These are phyloP conservation scores for Paramecium primaurelia DNA, from an alignment of 73 alveolate genomes.

Conservation along the genomic window DNA sequence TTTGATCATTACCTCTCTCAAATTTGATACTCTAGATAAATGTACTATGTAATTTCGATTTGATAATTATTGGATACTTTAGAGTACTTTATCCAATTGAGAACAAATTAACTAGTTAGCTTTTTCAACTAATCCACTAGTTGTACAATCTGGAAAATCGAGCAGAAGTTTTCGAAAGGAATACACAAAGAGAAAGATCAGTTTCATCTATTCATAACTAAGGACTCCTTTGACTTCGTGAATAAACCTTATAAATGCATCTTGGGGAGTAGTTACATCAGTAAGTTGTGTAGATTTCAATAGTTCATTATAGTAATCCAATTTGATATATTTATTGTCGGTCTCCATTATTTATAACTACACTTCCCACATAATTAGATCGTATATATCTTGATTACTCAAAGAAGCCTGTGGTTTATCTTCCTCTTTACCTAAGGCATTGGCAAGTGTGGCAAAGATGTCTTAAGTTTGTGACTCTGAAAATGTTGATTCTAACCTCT, in stretches of 20 bases:
- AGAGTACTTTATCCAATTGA: neutral
- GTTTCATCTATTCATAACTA: constrained; percentile 26
- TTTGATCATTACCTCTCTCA: constrained; percentile 26
- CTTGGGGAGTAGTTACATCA: neutral
- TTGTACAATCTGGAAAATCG: neutral
- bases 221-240: constrained; percentile 3
- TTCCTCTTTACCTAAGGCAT: neutral
- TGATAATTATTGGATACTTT: neutral
- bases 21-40: neutral
- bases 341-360: neutral
- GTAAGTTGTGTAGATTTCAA: neutral
- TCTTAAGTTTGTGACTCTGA: constrained; percentile 13
- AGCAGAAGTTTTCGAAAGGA: neutral
- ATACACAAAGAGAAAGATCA: neutral
- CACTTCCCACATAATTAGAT: neutral
- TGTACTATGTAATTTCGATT: neutral
- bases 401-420: neutral
- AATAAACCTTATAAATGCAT: constrained; percentile 16
- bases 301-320: neutral
- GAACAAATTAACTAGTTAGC: neutral
- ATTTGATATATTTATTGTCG: neutral
- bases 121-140: neutral
- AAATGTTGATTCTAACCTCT: neutral
- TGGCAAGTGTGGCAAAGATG: neutral
- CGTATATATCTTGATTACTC: neutral